These are phyloP conservation scores for Bonnemaisonia californica DNA, from an alignment of 31 red algal genomes.

Conservation along the genomic window DNA sequence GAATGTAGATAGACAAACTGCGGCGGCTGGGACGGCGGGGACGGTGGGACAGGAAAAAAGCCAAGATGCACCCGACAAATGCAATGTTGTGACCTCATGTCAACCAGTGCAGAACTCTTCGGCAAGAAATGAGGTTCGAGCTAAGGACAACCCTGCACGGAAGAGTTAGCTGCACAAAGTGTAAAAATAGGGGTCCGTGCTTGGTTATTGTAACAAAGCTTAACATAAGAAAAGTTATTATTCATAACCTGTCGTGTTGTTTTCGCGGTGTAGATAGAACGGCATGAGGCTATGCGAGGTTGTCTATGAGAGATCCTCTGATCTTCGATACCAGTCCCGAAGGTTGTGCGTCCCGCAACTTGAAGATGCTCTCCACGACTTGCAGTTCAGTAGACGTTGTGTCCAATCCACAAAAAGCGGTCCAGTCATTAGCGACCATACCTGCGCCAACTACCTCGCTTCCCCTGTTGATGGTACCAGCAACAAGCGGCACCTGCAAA, in stretches of 20 bases:
- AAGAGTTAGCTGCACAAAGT: not conserved
- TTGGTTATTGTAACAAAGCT: conserved; percentile 4
- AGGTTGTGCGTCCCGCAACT: conserved; percentile 74
- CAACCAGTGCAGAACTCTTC: not conserved
- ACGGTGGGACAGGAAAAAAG: not conserved
- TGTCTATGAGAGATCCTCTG: conserved; percentile 79
- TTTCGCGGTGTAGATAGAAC: not conserved
- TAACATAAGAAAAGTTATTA: not conserved
- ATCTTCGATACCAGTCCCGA: conserved; percentile 58
- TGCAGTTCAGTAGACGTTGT: conserved; percentile 90
- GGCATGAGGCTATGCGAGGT: conserved; percentile 57
- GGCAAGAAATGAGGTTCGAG: too few relatives aligned
- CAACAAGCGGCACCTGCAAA: conserved; percentile 88
- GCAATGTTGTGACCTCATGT: not conserved
- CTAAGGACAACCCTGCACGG: not conserved
- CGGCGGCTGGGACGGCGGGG: not conserved
- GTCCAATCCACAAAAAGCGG: conserved; percentile 89
- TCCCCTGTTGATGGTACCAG: conserved; percentile 90
- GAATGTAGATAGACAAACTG: not conserved
- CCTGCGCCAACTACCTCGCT: conserved; percentile 94
- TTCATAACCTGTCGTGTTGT: not conserved
- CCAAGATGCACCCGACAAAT: not conserved
- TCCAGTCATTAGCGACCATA: conserved; percentile 95
- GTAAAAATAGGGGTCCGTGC: not conserved
- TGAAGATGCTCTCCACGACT: conserved; percentile 92